Conservation (phyloP, 169 alveolate genomes). For the Plasmodium coatneyi region DNA sequence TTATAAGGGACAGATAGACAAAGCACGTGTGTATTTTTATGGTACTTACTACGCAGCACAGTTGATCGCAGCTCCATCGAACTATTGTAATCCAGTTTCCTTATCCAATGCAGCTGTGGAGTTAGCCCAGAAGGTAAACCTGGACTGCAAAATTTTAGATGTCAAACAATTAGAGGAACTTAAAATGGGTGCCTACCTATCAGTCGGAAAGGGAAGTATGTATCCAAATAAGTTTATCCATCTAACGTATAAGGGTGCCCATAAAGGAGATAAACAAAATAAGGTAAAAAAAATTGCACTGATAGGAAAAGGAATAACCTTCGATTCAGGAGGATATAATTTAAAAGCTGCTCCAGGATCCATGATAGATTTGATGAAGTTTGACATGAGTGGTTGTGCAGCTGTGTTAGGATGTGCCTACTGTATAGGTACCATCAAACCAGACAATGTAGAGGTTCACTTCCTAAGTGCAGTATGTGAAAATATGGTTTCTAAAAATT, state of each 20-base stretch:
- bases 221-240: conserved; percentile 91
- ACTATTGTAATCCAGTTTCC: conserved; percentile 87
- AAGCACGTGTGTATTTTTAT: conserved; percentile 26
- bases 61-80: conserved; percentile 88
- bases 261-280: conserved; percentile 74
- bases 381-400: conserved; percentile 92
- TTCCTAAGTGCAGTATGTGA: conserved; percentile 92
- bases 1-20: conserved; percentile 19
- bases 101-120: conserved; percentile 81
- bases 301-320: conserved; percentile 95
- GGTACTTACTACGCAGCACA: conserved; percentile 79
- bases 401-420: conserved; percentile 92
- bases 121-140: conserved; percentile 82
- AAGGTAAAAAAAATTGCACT: conserved; percentile 85
- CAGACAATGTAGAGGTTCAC: conserved; percentile 89
- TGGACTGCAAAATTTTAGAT: conserved; percentile 82
- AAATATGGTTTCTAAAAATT: conserved; percentile 90
- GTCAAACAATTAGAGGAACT: conserved; percentile 86
- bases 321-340: conserved; percentile 96
- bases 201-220: conserved; percentile 91
- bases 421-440: conserved; percentile 86
- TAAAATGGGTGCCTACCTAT: conserved; percentile 90
- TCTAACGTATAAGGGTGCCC: conserved; percentile 80
- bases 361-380: conserved; percentile 86
- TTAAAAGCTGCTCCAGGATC: conserved; percentile 85